phyloP scores from a whole-genome alignment of 805 yeast species.

The Brettanomyces anomalus region DNA sequence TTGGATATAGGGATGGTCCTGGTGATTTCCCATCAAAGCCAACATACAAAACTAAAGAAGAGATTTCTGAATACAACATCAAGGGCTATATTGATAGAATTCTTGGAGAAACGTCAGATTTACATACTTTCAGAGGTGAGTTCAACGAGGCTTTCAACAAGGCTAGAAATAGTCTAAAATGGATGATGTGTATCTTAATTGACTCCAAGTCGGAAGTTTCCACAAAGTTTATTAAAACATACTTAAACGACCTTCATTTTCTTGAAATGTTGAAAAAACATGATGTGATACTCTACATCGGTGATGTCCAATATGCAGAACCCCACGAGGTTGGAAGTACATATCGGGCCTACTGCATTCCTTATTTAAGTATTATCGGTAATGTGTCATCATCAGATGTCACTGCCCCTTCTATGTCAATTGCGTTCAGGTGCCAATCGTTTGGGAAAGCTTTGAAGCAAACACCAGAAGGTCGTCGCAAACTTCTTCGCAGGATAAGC shows the following conservation, averaged over 20 bases:
- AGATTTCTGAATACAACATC: constrained; percentile 9
- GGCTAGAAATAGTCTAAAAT: constrained; percentile 35
- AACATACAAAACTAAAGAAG: constrained; percentile 11
- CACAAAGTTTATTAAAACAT: constrained; percentile 31
- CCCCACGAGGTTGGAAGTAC: constrained; percentile 56
- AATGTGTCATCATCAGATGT: constrained; percentile 47
- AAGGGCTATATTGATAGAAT: constrained; percentile 11
- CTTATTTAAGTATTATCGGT: constrained; percentile 43
- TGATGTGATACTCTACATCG: constrained; percentile 52
- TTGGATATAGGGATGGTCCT: constrained; percentile 22
- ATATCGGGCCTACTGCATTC: constrained; percentile 43
- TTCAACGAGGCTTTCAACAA: constrained; percentile 35
- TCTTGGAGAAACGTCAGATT: constrained; percentile 19
- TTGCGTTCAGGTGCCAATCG: constrained; percentile 35
- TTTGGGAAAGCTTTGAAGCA: background rate
- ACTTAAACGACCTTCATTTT: constrained; percentile 38
- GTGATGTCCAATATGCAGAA: constrained; percentile 55
- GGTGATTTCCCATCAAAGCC: constrained; percentile 26
- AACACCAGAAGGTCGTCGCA: constrained; percentile 12
- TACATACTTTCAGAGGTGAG: constrained; percentile 23
- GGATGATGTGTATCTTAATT: constrained; percentile 45
- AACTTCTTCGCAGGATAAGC: constrained; percentile 28
- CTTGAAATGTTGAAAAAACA: constrained; percentile 29
- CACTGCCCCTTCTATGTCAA: constrained; percentile 39
- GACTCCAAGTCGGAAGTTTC: constrained; percentile 37